These are phyloP conservation scores for Coemansia asiatica DNA, from an alignment of 192 early-diverging fungal species.

Conservation along the genomic window DNA sequence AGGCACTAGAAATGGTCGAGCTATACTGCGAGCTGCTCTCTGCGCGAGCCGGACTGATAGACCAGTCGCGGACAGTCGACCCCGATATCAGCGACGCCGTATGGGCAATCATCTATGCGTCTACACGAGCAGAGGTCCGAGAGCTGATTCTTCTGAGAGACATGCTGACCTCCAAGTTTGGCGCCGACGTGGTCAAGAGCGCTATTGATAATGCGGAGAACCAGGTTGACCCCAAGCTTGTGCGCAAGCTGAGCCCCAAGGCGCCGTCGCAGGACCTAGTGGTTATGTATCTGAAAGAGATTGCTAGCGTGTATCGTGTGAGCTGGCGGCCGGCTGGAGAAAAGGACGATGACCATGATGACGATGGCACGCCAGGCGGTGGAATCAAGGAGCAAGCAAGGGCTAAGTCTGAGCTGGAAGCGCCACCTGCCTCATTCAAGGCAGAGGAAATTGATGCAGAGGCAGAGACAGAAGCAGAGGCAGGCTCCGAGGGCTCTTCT, in stretches of 20 bases:
- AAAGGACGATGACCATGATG: constrained; percentile 25
- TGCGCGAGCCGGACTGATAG: constrained; percentile 85
- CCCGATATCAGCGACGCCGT: constrained; percentile 82
- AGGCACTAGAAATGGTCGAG: constrained; percentile 92
- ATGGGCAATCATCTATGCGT: constrained; percentile 88
- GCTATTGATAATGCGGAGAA: constrained; percentile 76
- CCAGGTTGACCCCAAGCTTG: constrained; percentile 70
- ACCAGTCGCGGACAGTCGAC: constrained; percentile 82
- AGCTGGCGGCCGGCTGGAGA: constrained; percentile 63
- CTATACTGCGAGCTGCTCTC: constrained; percentile 86
- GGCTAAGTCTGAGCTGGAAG: neutral
- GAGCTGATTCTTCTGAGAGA: constrained; percentile 78
- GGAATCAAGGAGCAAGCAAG: constrained; percentile 16
- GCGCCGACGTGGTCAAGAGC: constrained; percentile 72
- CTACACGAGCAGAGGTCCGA: constrained; percentile 79
- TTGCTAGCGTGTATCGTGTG: constrained; percentile 80
- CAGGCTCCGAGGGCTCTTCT: neutral
- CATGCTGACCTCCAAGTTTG: constrained; percentile 79
- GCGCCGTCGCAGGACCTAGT: constrained; percentile 82
- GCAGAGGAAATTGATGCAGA: neutral
- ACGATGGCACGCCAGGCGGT: constrained; percentile 23
- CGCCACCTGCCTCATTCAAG: neutral
- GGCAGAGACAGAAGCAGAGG: neutral
- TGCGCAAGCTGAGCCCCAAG: constrained; percentile 76
- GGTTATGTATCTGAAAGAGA: constrained; percentile 82